A percentile compares a stretch with the other conserved stretches of the same genome.
These are phyloP conservation scores for Haplographium delicatum DNA, from an alignment of 495 filamentous ascomycete species.

Conservation along the genomic window DNA sequence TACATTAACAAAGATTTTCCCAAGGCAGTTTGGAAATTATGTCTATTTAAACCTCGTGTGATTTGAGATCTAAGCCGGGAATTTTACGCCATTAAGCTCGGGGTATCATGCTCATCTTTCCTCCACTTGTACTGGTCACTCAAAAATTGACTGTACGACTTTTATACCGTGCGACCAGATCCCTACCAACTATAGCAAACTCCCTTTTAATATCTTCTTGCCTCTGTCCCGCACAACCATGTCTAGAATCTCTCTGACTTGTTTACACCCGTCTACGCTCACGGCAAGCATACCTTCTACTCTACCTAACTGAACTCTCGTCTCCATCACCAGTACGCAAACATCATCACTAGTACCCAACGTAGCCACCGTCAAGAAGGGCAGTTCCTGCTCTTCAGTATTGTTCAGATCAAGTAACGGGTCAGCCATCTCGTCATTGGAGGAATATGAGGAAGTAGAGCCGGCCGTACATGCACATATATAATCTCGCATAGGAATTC, in stretches of 20 bases:
- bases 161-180: too few species aligned
- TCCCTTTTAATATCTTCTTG: conserved; percentile 51
- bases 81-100: conserved; percentile 10
- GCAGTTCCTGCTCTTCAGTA: conserved; percentile 85
- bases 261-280: conserved; percentile 85
- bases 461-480: conserved; percentile 84
- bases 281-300: conserved; percentile 90
- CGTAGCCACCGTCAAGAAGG: conserved; percentile 80
- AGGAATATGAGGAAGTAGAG: conserved; percentile 59
- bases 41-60: too few species aligned
- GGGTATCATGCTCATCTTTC: conserved; percentile 16
- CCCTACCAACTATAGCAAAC: conserved; percentile 7
- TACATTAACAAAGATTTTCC: too few species aligned
- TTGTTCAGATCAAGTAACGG: conserved; percentile 84
- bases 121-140: background rate
- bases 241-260: conserved; percentile 74
- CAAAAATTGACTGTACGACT: too few species aligned
- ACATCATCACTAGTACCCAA: conserved; percentile 68
- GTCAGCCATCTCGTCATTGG: conserved; percentile 66
- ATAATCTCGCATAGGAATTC: conserved; percentile 90
- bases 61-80: background rate
- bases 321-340: conserved; percentile 77
- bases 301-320: conserved; percentile 65
- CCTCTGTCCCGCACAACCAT: conserved; percentile 62
- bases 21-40: too few species aligned